These are phyloP conservation scores for Fusarium sarcochroum DNA, from an alignment of 2,329 filamentous ascomycete genomes.

Conservation along the genomic window DNA sequence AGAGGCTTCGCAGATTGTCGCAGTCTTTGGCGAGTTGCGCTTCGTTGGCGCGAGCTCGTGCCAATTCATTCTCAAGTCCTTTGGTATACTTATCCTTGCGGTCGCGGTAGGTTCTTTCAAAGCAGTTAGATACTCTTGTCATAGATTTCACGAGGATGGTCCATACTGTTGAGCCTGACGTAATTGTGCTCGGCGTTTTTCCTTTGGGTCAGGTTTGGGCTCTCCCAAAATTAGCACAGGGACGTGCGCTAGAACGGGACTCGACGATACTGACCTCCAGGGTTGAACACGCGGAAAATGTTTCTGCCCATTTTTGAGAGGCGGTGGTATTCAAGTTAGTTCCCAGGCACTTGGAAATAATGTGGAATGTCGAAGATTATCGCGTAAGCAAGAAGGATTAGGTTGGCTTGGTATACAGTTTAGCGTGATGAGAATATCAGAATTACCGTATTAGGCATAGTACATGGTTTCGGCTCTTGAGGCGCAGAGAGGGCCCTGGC, in stretches of 20 bases:
- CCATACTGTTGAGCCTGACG: slow-evolving; percentile 35
- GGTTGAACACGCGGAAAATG: slow-evolving; percentile 55
- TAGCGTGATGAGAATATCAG: slow-evolving; percentile 30
- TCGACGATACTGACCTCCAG: slow-evolving; percentile 40
- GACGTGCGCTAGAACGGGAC: neutral
- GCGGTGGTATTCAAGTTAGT: too few relatives aligned
- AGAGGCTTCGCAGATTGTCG: slow-evolving; percentile 20
- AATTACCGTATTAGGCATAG: slow-evolving; percentile 12
- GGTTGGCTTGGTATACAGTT: too few relatives aligned
- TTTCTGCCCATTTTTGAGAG: slow-evolving; percentile 28
- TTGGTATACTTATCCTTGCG: slow-evolving; percentile 34
- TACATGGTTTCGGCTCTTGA: neutral
- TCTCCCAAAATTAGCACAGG: neutral
- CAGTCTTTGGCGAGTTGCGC: slow-evolving; percentile 20
- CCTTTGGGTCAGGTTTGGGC: slow-evolving; percentile 28
- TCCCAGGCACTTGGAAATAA: too few relatives aligned
- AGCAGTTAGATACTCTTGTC: neutral
- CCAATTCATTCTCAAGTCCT: slow-evolving; percentile 25
- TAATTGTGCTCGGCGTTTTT: slow-evolving; percentile 33
- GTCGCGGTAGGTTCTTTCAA: slow-evolving; percentile 26
- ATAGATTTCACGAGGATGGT: neutral
- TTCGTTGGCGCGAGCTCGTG: slow-evolving; percentile 12
- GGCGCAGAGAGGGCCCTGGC: neutral
- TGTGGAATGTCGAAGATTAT: too few relatives aligned
- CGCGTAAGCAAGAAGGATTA: neutral